Evolutionary conservation across 306 rosid species (phyloP).

Genomic region (Rosa lucieae): DNA sequence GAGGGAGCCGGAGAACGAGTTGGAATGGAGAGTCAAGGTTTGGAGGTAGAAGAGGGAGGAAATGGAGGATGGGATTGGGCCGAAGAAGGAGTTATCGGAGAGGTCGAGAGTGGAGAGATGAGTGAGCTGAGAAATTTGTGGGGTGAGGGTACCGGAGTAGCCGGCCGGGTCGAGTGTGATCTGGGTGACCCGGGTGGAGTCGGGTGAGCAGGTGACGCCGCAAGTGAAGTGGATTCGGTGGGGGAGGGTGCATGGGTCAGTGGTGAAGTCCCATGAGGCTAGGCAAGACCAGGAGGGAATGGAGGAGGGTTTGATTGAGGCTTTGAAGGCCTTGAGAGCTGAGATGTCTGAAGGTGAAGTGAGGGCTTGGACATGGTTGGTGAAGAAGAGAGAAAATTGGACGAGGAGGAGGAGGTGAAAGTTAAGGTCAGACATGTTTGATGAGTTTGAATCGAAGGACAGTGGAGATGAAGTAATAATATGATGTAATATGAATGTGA

Average conservation of each 20-base stretch:
- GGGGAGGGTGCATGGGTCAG: conserved; percentile 73
- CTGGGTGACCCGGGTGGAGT: conserved; percentile 61
- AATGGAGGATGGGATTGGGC: conserved; percentile 64
- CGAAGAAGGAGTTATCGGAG: conserved; percentile 64
- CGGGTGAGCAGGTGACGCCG: conserved; percentile 66
- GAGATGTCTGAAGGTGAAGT: conserved; percentile 61
- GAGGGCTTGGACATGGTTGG: conserved; percentile 30
- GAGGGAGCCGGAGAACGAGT: conserved; percentile 57
- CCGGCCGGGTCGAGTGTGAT: conserved; percentile 87
- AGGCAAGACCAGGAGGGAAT: conserved; percentile 70
- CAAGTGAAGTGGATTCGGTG: conserved; percentile 76
- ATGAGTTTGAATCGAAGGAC: neutral
- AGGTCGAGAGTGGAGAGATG: conserved; percentile 60
- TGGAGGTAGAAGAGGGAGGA: conserved; percentile 64
- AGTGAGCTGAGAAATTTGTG: conserved; percentile 62
- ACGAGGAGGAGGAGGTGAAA: conserved; percentile 17
- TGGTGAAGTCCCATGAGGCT: conserved; percentile 85
- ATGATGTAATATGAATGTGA: neutral
- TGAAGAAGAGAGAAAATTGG: conserved; percentile 5
- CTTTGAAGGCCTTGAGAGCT: conserved; percentile 79
- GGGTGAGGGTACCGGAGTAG: conserved; percentile 72
- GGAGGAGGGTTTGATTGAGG: conserved; percentile 67
- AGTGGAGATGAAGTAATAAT: neutral
- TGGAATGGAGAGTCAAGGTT: conserved; percentile 65
- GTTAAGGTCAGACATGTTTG: neutral